phyloP scores from a whole-genome alignment of 2,329 filamentous ascomycete species.

The Epichloe gansuensis region DNA sequence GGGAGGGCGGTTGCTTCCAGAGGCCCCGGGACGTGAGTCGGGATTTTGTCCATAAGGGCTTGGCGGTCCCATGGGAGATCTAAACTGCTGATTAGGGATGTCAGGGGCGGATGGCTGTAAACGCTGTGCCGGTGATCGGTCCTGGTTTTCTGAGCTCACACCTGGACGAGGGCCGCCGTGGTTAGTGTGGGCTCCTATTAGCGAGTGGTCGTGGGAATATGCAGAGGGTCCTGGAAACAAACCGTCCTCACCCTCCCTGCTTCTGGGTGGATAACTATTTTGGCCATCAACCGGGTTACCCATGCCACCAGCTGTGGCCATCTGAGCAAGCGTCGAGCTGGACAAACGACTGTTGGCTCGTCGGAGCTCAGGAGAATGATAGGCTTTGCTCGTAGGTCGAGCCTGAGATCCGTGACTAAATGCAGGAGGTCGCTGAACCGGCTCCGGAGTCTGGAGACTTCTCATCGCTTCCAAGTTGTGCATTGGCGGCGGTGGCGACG shows the following conservation, averaged over 20 bases:
- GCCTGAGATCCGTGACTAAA: constrained; percentile 66
- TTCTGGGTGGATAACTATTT: constrained; percentile 16
- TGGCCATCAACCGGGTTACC: constrained; percentile 25
- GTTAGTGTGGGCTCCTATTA: constrained; percentile 40
- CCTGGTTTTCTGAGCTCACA: constrained; percentile 28
- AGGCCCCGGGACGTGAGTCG: constrained; percentile 18
- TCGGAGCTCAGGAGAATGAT: constrained; percentile 64
- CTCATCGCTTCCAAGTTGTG: constrained; percentile 41
- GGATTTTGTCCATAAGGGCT: constrained; percentile 20
- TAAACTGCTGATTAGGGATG: constrained; percentile 28
- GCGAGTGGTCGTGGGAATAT: constrained; percentile 36
- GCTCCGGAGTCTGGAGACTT: constrained; percentile 53
- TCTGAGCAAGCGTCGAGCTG: constrained; percentile 63
- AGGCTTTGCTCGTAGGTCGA: constrained; percentile 53
- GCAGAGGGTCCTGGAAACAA: constrained; percentile 31
- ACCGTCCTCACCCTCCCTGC: constrained; percentile 21
- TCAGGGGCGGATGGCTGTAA: constrained; percentile 29
- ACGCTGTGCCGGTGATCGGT: constrained; percentile 20
- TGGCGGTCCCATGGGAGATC: constrained; percentile 28
- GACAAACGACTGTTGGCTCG: constrained; percentile 78
- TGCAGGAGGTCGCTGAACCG: constrained; percentile 64
- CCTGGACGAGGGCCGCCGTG: constrained; percentile 39
- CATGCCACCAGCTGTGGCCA: constrained; percentile 55
- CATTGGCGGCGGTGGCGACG: constrained; percentile 25
- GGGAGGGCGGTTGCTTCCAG: constrained; percentile 19